Evolutionary conservation across 371 early-diverging fungal species (phyloP).

Genomic region (Blyttiomyces sp.): DNA sequence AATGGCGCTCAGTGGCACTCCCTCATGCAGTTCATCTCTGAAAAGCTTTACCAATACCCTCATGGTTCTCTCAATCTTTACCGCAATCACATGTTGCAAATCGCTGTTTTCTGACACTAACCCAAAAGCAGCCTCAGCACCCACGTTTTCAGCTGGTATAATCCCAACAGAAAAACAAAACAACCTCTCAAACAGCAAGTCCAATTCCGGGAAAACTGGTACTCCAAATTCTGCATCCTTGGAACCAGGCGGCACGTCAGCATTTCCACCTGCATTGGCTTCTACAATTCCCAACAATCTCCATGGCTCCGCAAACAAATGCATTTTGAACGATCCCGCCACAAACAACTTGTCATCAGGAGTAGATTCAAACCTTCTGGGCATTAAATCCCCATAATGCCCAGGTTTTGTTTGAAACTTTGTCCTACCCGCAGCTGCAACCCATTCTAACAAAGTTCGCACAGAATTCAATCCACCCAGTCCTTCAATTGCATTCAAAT

Average conservation of each 20-base stretch:
- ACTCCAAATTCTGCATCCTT: too few species aligned
- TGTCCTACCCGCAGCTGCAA: constrained; percentile 1
- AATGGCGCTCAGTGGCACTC: not conserved
- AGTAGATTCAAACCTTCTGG: not conserved
- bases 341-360: not conserved
- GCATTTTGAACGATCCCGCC: not conserved
- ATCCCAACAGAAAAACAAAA: not conserved
- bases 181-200: constrained; percentile 1
- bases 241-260: not conserved
- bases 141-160: not conserved
- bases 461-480: constrained; percentile 1
- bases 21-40: not conserved
- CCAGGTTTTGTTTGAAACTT: not conserved
- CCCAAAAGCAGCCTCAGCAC: not conserved
- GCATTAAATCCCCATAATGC: not conserved
- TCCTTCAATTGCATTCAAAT: constrained; percentile 5
- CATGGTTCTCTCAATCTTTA: constrained; percentile 6
- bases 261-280: not conserved
- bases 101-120: not conserved
- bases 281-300: not conserved
- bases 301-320: too few species aligned
- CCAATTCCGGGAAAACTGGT: not conserved
- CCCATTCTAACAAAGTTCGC: constrained; percentile 1
- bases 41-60: constrained; percentile 4
- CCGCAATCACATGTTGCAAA: not conserved